Evolutionary conservation across 2,329 filamentous ascomycete species (phyloP).

Genomic region (Sclerotinia subarctica): DNA sequence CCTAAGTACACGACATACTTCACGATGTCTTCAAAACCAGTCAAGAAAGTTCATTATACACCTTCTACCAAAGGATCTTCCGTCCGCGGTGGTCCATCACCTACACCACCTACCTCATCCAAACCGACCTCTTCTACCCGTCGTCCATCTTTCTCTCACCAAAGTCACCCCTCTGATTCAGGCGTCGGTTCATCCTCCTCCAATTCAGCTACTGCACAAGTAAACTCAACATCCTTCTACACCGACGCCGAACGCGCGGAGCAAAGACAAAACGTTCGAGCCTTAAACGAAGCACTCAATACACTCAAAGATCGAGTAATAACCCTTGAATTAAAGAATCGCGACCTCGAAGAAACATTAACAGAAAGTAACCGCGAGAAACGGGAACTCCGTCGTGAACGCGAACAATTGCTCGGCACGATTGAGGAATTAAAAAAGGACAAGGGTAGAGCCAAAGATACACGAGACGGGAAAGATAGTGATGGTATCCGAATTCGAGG

Average conservation of each 20-base stretch:
- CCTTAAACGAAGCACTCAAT: slow-evolving; percentile 6
- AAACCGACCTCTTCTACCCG: background rate
- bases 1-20: background rate
- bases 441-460: background rate
- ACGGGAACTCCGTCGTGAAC: slow-evolving; percentile 15
- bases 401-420: background rate
- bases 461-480: background rate
- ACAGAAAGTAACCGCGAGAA: slow-evolving; percentile 10
- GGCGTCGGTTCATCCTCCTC: slow-evolving; percentile 17
- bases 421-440: slow-evolving; percentile 11
- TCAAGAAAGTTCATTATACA: slow-evolving; percentile 19
- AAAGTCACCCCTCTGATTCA: slow-evolving; percentile 5
- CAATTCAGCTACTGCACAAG: background rate
- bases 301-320: slow-evolving; percentile 15
- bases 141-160: slow-evolving; percentile 2
- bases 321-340: background rate
- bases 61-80: slow-evolving; percentile 18
- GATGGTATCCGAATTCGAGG: slow-evolving; percentile 10
- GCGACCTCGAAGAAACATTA: slow-evolving; percentile 20
- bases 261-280: background rate
- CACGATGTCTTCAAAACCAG: slow-evolving; percentile 15
- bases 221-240: slow-evolving; percentile 4
- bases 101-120: background rate
- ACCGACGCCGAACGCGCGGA: background rate
- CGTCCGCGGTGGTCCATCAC: background rate